phyloP scores from a whole-genome alignment of 2,329 filamentous ascomycete genomes.

The Calcarisporium arbuscula region DNA sequence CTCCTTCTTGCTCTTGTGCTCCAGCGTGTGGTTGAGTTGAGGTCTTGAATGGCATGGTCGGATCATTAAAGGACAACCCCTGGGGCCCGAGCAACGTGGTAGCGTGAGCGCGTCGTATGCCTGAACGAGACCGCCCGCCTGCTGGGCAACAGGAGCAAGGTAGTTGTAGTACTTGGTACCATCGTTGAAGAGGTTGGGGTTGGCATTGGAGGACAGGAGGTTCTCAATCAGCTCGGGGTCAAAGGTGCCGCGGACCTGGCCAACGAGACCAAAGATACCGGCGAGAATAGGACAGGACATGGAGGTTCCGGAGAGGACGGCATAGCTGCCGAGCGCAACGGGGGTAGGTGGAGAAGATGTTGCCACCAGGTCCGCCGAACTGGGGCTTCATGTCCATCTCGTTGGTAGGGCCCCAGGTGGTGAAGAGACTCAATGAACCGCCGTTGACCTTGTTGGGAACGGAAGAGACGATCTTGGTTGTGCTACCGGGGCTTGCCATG shows the following conservation, averaged over 20 bases:
- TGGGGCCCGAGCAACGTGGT: constrained; percentile 47
- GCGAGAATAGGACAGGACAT: constrained; percentile 55
- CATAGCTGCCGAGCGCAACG: constrained; percentile 38
- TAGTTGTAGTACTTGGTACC: constrained; percentile 26
- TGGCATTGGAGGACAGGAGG: constrained; percentile 42
- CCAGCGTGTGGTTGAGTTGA: constrained; percentile 48
- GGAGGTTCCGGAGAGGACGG: constrained; percentile 49
- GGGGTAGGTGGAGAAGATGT: constrained; percentile 53
- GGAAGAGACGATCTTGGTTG: constrained; percentile 23
- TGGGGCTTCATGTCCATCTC: constrained; percentile 52
- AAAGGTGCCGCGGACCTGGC: constrained; percentile 42
- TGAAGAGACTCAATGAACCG: constrained; percentile 46
- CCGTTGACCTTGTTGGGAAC: constrained; percentile 37
- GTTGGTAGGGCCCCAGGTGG: constrained; percentile 56
- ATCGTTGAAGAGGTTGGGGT: constrained; percentile 43
- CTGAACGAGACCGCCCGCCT: constrained; percentile 54
- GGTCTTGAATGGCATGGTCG: constrained; percentile 41
- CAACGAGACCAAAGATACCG: constrained; percentile 48
- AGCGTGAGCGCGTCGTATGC: constrained; percentile 53
- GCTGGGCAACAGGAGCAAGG: constrained; percentile 51
- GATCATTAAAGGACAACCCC: constrained; percentile 60
- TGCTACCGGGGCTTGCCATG: constrained; percentile 35
- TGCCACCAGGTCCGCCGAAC: constrained; percentile 47
- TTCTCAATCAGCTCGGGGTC: constrained; percentile 44
- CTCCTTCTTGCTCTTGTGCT: constrained; percentile 27